phyloP scores from a whole-genome alignment of 306 rosid genomes.

The Abrus precatorius region DNA sequence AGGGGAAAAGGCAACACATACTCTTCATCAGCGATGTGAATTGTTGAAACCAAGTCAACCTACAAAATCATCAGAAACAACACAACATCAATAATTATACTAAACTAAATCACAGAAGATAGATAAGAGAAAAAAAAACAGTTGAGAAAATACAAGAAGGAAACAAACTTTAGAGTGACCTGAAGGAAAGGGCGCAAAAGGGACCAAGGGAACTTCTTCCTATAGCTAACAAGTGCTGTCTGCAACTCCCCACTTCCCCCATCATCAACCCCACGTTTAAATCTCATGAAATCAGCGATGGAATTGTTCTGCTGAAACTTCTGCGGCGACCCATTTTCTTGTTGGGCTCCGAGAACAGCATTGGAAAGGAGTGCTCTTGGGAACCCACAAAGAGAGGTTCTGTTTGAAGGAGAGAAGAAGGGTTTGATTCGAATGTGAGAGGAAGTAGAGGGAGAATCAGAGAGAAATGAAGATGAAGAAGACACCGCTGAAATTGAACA shows the following conservation, averaged over 20 bases:
- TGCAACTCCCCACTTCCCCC: conserved; percentile 75
- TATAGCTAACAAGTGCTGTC: conserved; percentile 83
- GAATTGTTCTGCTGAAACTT: conserved; percentile 73
- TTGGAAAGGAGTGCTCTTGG: conserved; percentile 42
- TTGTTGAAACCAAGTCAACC: conserved; percentile 98
- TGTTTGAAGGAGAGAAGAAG: conserved; percentile 49
- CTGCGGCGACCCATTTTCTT: conserved; percentile 70
- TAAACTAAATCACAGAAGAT: not conserved
- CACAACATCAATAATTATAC: not conserved
- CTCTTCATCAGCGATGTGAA: conserved; percentile 97
- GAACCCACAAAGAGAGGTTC: conserved; percentile 36
- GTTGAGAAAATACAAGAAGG: conserved; percentile 36
- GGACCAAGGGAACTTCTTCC: conserved; percentile 89
- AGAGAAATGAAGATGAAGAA: conserved; percentile 62
- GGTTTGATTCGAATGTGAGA: conserved; percentile 47
- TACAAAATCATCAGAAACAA: conserved; percentile 57
- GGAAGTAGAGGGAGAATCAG: conserved; percentile 61
- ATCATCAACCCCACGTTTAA: conserved; percentile 68
- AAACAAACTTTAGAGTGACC: conserved; percentile 50
- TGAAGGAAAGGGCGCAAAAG: conserved; percentile 82
- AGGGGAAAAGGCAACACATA: conserved; percentile 54
- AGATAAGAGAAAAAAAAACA: conserved; percentile 18
- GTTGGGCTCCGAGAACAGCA: conserved; percentile 43
- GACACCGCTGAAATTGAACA: conserved; percentile 65
- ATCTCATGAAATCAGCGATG: conserved; percentile 90